Percentiles rank a stretch among this genome's conserved stretches.
phyloP scores from a whole-genome alignment of 108 stramenopile genomes.

The Cyclotella kingstonii region DNA sequence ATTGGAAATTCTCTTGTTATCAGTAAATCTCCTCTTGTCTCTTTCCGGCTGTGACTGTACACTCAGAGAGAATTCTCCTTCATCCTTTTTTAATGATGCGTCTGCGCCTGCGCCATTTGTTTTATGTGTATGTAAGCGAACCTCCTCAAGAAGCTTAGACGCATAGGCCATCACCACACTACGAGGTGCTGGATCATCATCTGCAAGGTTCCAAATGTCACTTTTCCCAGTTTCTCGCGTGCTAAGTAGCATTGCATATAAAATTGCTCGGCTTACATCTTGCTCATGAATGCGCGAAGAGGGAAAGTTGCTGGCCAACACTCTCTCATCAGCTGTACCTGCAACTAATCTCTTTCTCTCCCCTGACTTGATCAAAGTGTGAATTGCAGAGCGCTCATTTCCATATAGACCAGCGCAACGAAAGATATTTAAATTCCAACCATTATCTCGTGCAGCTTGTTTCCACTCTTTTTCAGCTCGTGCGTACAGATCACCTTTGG shows the following conservation, averaged over 20 bases:
- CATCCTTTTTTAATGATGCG: not conserved
- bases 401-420: conserved; percentile 81
- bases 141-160: conserved; percentile 20
- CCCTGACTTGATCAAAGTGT: conserved; percentile 49
- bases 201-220: conserved; percentile 64
- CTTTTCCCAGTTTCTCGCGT: not conserved
- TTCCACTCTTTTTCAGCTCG: conserved; percentile 34
- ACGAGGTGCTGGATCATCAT: conserved; percentile 61
- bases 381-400: conserved; percentile 57
- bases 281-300: conserved; percentile 69
- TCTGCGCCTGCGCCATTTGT: not conserved
- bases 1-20: conserved; percentile 59
- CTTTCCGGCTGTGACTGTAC: conserved; percentile 18
- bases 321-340: not conserved
- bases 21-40: conserved; percentile 42
- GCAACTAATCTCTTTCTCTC: not conserved
- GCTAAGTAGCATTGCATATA: conserved; percentile 35
- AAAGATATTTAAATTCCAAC: conserved; percentile 48
- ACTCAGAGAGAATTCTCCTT: too few relatives aligned
- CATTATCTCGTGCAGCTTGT: conserved; percentile 11
- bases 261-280: conserved; percentile 57
- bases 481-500: conserved; percentile 35
- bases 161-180: conserved; percentile 50
- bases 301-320: conserved; percentile 9
- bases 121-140: conserved; percentile 6